Base-by-base conservation (phyloP, 345 rosid genomes). In the Raphanus raphanistrum region DNA sequence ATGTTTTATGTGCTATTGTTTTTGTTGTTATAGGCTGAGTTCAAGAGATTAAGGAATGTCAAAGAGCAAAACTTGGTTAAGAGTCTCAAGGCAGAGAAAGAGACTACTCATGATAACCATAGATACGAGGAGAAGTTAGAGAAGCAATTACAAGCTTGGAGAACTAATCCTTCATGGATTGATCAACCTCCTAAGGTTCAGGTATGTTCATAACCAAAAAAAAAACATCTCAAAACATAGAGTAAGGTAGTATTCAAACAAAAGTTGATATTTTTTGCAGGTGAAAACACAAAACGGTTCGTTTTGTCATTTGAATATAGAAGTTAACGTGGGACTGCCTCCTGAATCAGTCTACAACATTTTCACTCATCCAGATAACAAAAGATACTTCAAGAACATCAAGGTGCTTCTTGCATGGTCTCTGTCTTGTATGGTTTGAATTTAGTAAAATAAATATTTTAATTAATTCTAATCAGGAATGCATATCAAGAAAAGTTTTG, bases 301-400 rank as follows among this genome's bases (percentile, higher is more conserved):
- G 59, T 78, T 45, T 59, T 79, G 78, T 16, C 82, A 79, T 73
- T 73, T 79, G 36, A 73, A 68, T 35, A 17, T 73, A 0, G 66
- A 79, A 52, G 48, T 62, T 4, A 21, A 73, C 60, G 82, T 79
- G n/a, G 82, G 82, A 52, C 36, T 79, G 70, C 82, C 82, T 13
- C 97, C 97, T 4, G 95, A 90, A 87, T 87, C 91, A 4, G 89
- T 88, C 21, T 94, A 85, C 74, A 64, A 89, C 54, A 88, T 94
- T 50, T 90, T 90, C 54, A 90, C 84, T n/a, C 91, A 94, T 82
- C 97, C 98, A 28, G 90, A 92, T 72, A 94, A 94, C 71, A 88
- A 83, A 85, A 82, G 92, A 72, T 93, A 92, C 77, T 94, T 94
- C 88, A 92, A 90, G 81, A 94, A 87, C 82, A 87, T 94, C 77